Evolutionary conservation across 208 protist genomes (phyloP).

Genomic region (Leishmania tarentolae): DNA sequence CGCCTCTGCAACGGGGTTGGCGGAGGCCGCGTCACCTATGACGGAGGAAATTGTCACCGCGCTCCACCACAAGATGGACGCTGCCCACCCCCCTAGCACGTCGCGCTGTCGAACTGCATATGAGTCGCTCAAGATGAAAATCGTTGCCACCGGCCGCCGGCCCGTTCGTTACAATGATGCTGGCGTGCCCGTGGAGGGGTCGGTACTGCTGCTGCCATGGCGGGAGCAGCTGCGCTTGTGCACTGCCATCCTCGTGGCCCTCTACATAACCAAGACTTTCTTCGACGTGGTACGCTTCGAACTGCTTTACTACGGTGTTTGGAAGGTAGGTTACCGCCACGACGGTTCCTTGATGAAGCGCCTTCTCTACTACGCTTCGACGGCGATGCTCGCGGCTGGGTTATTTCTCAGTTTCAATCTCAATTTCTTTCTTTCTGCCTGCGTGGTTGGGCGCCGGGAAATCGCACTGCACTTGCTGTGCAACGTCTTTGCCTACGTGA

Average conservation of each 20-base stretch:
- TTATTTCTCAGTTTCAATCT: conserved; percentile 26
- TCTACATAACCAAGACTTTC: conserved; percentile 32
- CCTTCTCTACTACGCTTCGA: conserved; percentile 38
- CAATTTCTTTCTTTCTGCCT: conserved; percentile 32
- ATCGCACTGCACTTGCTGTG: conserved; percentile 29
- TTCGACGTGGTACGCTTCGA: conserved; percentile 40
- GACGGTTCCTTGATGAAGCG: conserved; percentile 24
- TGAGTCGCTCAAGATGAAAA: neutral
- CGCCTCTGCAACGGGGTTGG: neutral
- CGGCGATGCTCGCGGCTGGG: conserved; percentile 25
- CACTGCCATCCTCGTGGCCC: conserved; percentile 23
- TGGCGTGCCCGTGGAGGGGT: conserved; percentile 37
- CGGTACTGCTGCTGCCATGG: conserved; percentile 27
- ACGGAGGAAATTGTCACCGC: conserved; percentile 8
- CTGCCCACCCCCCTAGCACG: neutral
- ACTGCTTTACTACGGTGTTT: conserved; percentile 43
- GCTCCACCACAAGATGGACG: neutral
- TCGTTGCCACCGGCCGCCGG: conserved; percentile 2
- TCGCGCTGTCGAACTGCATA: neutral
- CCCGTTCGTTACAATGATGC: conserved; percentile 29
- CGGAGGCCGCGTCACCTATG: neutral
- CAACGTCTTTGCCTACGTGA: conserved; percentile 11
- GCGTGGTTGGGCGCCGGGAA: conserved; percentile 29
- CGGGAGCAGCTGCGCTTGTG: conserved; percentile 35
- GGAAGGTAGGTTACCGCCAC: conserved; percentile 37